Base-by-base conservation (phyloP, 768 basidiomycete genomes). In the Rhodotorula graminis region DNA sequence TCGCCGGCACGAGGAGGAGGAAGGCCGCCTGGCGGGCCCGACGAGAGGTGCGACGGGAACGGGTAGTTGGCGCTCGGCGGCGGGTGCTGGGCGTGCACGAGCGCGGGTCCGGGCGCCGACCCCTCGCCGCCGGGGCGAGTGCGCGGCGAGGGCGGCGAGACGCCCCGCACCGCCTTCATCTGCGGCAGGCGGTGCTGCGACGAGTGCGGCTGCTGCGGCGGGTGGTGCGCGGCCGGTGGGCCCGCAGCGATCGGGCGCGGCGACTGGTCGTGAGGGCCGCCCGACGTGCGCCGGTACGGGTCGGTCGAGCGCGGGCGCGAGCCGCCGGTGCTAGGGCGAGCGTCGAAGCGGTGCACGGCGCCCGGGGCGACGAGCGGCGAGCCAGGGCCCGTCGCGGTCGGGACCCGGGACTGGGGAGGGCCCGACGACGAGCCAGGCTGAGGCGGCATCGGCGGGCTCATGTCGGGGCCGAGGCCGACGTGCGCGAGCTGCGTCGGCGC, bases 231-330 rank as follows among this genome's bases (percentile, higher is more conserved):
- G 14, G 11, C 10, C 7, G 53, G 53, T 1, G 27, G 14, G n/a
- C 33, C 55, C 2, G 33, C 44, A 49, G 47, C 60, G 46, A 49
- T 14, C 33, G n/a, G 47, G 16, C 64, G 53, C 15, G 65, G 70
- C 9, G 70, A 72, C 15, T 73, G 72, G 53, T 71, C 66, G 52
- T 71, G 62, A 23, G n/a, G 14, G 53, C 53, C 53, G 15, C 14
- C 53, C 53, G 62, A 70, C 15, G 67, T 49, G 33, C 74, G 60
- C 16, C 69, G 63, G 71, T 69, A 72, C 12, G 71, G 60, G 64
- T 73, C 67, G 6, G 69, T 66, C 56, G 69, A 71, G 37, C 62
- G 66, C 15, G 75, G 66, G 27, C 71, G 72, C 49, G 72, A 68
- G 27, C 72, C 62, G 3, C 49, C 61, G 3, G 46, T 60, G 18